These are phyloP conservation scores for button mushroom (Agaricus bisporus) DNA, from an alignment of 768 basidiomycete genomes.

Conservation along the genomic window DNA sequence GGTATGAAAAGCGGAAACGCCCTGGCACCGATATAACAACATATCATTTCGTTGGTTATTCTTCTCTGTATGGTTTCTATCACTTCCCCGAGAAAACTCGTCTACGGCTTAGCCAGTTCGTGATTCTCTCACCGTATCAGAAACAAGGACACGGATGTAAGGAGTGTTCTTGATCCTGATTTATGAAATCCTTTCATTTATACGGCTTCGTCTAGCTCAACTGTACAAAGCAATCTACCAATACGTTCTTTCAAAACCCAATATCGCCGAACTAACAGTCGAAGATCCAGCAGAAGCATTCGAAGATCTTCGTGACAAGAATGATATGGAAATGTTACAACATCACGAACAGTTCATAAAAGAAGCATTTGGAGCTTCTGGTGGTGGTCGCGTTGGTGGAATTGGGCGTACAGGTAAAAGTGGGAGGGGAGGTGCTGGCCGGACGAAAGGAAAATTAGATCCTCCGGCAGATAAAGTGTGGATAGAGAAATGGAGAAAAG, in stretches of 20 bases:
- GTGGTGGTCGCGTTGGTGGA: constrained; percentile 45
- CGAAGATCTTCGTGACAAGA: constrained; percentile 91
- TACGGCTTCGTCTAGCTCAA: constrained; percentile 46
- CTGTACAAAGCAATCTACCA: constrained; percentile 85
- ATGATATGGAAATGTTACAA: constrained; percentile 79
- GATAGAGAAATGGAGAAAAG: constrained; percentile 73
- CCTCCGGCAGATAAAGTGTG: constrained; percentile 74
- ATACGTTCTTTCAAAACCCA: constrained; percentile 56
- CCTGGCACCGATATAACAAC: constrained; percentile 41
- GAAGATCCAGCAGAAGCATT: constrained; percentile 99
- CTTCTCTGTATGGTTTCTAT: constrained; percentile 93
- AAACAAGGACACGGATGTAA: constrained; percentile 85
- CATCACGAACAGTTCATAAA: constrained; percentile 56
- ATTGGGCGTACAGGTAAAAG: constrained; percentile 37
- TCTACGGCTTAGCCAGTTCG: constrained; percentile 89
- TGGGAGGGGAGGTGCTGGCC: constrained; percentile 24
- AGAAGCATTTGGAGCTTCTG: constrained; percentile 56
- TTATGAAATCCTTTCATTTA: neutral
- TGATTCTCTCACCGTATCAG: constrained; percentile 89
- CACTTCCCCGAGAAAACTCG: constrained; percentile 90
- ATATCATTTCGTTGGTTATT: constrained; percentile 94
- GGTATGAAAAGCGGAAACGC: constrained; percentile 81
- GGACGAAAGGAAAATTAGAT: constrained; percentile 54
- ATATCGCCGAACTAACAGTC: constrained; percentile 88
- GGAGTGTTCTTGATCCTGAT: constrained; percentile 17